Conservation (phyloP, 2,329 filamentous ascomycete genomes). For the Penicillium sclerotigenum region DNA sequence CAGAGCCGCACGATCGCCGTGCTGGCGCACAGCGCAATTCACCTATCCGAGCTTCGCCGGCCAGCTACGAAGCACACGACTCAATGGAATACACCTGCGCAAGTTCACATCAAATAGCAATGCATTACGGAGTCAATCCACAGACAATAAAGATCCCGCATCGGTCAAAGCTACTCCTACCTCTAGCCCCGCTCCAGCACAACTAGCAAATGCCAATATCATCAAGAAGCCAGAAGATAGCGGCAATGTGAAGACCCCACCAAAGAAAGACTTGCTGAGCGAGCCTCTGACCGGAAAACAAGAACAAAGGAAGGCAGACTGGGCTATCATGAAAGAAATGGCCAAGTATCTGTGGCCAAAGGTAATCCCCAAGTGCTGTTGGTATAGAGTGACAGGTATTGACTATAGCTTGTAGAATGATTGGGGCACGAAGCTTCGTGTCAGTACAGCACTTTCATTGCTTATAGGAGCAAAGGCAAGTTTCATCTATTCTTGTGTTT, state of each 20-base stretch:
- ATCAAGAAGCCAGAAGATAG: constrained; percentile 21
- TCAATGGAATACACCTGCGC: constrained; percentile 28
- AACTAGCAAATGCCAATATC: constrained; percentile 18
- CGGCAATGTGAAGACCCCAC: constrained; percentile 27
- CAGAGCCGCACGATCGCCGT: constrained; percentile 36
- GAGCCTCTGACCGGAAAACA: constrained; percentile 66
- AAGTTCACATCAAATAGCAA: constrained; percentile 28
- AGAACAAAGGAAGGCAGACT: constrained; percentile 93
- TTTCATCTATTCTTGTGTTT: not conserved
- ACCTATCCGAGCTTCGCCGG: constrained; percentile 24
- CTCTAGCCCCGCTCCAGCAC: constrained; percentile 16
- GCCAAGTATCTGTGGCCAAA: constrained; percentile 94
- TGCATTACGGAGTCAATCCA: constrained; percentile 23
- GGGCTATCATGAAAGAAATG: constrained; percentile 99
- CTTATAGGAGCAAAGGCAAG: constrained; percentile 80
- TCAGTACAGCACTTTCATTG: constrained; percentile 77
- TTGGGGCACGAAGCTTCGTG: constrained; percentile 75
- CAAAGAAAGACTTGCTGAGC: constrained; percentile 59
- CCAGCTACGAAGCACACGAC: constrained; percentile 24
- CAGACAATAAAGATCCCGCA: constrained; percentile 14
- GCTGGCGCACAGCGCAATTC: constrained; percentile 33
- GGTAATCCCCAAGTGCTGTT: constrained; percentile 32
- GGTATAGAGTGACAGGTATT: constrained; percentile 19
- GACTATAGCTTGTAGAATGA: constrained; percentile 53
- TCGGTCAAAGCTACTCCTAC: constrained; percentile 10